Evolutionary conservation across 2,329 filamentous ascomycete species (phyloP).

Genomic region (Stenocarpella maydis): DNA sequence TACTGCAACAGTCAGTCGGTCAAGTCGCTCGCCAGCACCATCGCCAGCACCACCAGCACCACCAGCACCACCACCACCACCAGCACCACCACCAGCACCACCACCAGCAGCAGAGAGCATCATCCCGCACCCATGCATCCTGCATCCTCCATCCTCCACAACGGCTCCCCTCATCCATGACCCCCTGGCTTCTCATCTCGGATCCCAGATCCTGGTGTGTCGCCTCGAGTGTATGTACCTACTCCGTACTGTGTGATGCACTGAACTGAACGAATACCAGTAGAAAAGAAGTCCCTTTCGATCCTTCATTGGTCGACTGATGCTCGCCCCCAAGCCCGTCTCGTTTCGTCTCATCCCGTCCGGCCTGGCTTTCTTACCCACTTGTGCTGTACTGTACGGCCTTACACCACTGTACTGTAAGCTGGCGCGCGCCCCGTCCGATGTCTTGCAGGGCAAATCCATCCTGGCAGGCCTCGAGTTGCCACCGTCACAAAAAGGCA

Average conservation of each 20-base stretch:
- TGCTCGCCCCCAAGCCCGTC: background rate
- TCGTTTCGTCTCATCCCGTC: constrained; percentile 5
- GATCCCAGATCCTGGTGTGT: constrained; percentile 10
- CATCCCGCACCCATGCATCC: constrained; percentile 3
- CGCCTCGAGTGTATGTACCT: background rate
- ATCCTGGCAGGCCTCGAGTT: background rate
- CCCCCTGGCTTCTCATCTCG: constrained; percentile 9
- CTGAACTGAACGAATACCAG: background rate
- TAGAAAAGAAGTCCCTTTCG: too few relatives aligned
- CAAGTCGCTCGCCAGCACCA: too few relatives aligned
- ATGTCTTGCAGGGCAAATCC: constrained; percentile 27
- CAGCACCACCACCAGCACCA: too few relatives aligned
- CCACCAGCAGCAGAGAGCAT: background rate
- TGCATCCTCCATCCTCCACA: constrained; percentile 6
- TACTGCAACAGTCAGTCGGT: constrained; percentile 16
- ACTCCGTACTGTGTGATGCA: background rate
- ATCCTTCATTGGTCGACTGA: constrained; percentile 12
- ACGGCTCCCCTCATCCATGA: constrained; percentile 6
- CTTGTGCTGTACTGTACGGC: too few relatives aligned
- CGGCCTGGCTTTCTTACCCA: constrained; percentile 20
- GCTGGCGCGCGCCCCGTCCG: constrained; percentile 24
- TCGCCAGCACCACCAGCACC: too few relatives aligned
- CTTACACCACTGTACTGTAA: too few relatives aligned
- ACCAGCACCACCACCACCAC: too few relatives aligned
- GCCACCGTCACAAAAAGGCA: constrained; percentile 19